These are phyloP conservation scores for Arthrocladium fulminans DNA, from an alignment of 2,329 filamentous ascomycete genomes.

Conservation along the genomic window DNA sequence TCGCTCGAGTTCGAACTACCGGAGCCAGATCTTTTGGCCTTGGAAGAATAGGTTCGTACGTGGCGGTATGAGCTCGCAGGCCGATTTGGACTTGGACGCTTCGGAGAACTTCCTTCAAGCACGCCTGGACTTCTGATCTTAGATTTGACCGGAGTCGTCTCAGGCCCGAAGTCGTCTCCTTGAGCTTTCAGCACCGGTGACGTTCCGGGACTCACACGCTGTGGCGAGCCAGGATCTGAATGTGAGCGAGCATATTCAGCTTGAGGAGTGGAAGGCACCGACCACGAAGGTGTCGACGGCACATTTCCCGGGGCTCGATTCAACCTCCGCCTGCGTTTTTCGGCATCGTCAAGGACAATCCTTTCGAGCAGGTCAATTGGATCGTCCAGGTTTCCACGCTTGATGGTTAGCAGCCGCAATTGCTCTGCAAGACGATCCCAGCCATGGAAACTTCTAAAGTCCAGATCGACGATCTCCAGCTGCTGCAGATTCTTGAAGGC, in stretches of 20 bases:
- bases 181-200: background rate
- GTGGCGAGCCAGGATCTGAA: slow-evolving; percentile 60
- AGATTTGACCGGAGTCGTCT: slow-evolving; percentile 13
- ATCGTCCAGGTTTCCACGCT: slow-evolving; percentile 79
- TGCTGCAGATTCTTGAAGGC: slow-evolving; percentile 95
- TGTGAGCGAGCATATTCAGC: slow-evolving; percentile 59
- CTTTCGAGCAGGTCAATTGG: slow-evolving; percentile 82
- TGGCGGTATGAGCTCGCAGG: slow-evolving; percentile 58
- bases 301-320: slow-evolving; percentile 63
- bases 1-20: slow-evolving; percentile 82
- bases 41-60: slow-evolving; percentile 56
- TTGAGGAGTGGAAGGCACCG: slow-evolving; percentile 50
- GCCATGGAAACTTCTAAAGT: slow-evolving; percentile 93
- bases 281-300: slow-evolving; percentile 53
- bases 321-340: slow-evolving; percentile 77
- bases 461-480: slow-evolving; percentile 87
- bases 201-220: slow-evolving; percentile 31
- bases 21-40: slow-evolving; percentile 77
- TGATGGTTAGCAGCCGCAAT: slow-evolving; percentile 77
- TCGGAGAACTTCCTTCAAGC: slow-evolving; percentile 73
- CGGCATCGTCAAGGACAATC: slow-evolving; percentile 93
- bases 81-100: slow-evolving; percentile 65
- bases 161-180: slow-evolving; percentile 15
- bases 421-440: slow-evolving; percentile 94
- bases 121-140: background rate